phyloP scores from a whole-genome alignment of 1,139 yeast species.

The Blastobotrys elegans region DNA sequence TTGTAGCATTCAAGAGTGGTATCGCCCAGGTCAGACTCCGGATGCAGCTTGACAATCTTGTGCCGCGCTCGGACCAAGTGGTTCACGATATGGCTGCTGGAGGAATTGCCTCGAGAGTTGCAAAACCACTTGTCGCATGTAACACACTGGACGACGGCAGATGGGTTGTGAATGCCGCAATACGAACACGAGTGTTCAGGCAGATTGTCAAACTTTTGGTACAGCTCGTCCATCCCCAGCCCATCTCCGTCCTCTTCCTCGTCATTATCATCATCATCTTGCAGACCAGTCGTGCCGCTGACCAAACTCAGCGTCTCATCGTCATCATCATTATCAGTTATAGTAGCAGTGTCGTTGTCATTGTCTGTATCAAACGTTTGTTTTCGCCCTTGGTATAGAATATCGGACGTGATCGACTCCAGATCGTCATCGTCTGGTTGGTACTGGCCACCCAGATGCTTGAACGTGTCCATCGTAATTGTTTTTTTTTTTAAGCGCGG shows the following conservation, averaged over 20 bases:
- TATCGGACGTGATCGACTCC: conserved; percentile 29
- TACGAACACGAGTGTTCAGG: conserved; percentile 43
- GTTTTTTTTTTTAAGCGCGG: background rate
- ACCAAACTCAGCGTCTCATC: conserved; percentile 15
- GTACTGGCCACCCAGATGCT: conserved; percentile 26
- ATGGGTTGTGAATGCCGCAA: conserved; percentile 68
- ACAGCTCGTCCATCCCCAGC: background rate
- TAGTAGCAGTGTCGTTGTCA: conserved; percentile 16
- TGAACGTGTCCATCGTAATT: conserved; percentile 24
- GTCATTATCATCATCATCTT: conserved; percentile 3
- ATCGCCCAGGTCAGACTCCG: conserved; percentile 79
- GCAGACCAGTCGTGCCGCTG: conserved; percentile 10
- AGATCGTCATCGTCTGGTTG: conserved; percentile 24
- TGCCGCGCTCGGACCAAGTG: conserved; percentile 83
- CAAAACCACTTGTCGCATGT: conserved; percentile 88
- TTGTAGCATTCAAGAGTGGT: conserved; percentile 83
- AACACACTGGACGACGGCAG: conserved; percentile 70
- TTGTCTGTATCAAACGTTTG: conserved; percentile 22
- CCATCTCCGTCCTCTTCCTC: conserved; percentile 3
- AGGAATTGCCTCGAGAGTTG: conserved; percentile 59
- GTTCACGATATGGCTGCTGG: conserved; percentile 79
- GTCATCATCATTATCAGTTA: background rate
- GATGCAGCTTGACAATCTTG: conserved; percentile 67
- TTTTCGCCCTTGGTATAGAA: conserved; percentile 26
- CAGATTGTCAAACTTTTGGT: conserved; percentile 16